Evolutionary conservation across 371 early-diverging fungal species (phyloP).

Genomic region (Apophysomyces sp.): DNA sequence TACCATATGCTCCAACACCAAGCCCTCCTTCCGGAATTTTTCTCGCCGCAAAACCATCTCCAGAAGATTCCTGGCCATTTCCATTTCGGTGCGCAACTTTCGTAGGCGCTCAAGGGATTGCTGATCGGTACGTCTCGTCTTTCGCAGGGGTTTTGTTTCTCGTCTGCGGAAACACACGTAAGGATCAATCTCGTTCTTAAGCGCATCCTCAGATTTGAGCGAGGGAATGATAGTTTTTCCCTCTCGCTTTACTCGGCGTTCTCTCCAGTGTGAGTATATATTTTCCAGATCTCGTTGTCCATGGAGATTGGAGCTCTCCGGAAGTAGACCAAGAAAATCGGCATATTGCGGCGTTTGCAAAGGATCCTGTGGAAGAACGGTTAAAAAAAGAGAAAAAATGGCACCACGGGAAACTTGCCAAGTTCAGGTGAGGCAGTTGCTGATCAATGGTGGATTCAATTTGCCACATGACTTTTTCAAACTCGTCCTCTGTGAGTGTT

Average conservation of each 20-base stretch:
- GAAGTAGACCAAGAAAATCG: constrained; percentile 16
- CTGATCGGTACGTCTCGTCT: constrained; percentile 88
- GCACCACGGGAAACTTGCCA: constrained; percentile 27
- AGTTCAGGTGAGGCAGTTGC: constrained; percentile 46
- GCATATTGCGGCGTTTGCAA: constrained; percentile 38
- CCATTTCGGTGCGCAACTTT: constrained; percentile 81
- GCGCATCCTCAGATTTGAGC: constrained; percentile 58
- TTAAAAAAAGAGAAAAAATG: not conserved
- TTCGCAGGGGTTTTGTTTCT: constrained; percentile 85
- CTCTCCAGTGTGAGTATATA: constrained; percentile 48
- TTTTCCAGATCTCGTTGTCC: constrained; percentile 16
- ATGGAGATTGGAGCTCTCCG: constrained; percentile 17
- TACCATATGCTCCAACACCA: constrained; percentile 65
- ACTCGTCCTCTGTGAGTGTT: constrained; percentile 62
- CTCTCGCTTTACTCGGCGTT: constrained; percentile 39
- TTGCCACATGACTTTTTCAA: constrained; percentile 80
- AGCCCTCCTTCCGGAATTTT: constrained; percentile 65
- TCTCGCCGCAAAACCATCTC: constrained; percentile 85
- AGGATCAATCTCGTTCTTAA: constrained; percentile 80
- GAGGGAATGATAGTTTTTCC: constrained; percentile 64
- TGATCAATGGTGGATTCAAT: constrained; percentile 63
- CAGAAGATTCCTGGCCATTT: constrained; percentile 69
- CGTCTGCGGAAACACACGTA: constrained; percentile 97
- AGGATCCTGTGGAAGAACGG: constrained; percentile 27
- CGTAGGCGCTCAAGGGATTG: constrained; percentile 82